Percentiles rank a stretch among this genome's conserved stretches.
Conservation (phyloP, 306 rosid genomes). For the Heteromeles arbutifolia region DNA sequence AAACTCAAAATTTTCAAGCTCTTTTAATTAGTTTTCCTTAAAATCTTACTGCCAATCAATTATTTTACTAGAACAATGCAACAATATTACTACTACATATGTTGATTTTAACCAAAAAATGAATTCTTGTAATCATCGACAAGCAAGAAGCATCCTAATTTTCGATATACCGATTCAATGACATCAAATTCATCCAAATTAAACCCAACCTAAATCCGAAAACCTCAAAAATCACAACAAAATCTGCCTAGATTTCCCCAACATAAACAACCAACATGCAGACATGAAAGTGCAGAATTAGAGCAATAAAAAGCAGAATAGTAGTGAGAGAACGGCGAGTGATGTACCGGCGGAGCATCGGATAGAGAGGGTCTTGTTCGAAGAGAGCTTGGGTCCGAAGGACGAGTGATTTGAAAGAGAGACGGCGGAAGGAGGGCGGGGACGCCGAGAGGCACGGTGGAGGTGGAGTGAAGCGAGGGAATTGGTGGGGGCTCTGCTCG, state of each 20-base stretch:
- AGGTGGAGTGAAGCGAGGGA: conserved; percentile 6
- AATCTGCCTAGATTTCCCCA: neutral
- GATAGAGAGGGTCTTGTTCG: conserved; percentile 21
- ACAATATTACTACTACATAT: neutral
- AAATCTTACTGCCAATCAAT: neutral
- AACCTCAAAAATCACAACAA: neutral
- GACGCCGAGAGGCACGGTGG: conserved; percentile 20
- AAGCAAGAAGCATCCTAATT: neutral
- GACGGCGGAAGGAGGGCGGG: conserved; percentile 14
- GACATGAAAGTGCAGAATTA: neutral
- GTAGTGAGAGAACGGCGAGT: neutral
- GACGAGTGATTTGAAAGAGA: conserved; percentile 6
- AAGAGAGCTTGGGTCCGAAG: conserved; percentile 25
- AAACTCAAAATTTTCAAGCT: too few species aligned
- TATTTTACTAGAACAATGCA: too few species aligned
- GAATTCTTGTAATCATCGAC: neutral
- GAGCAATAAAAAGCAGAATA: neutral
- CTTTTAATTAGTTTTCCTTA: too few species aligned
- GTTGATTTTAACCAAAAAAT: neutral
- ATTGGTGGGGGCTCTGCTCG: conserved; percentile 11
- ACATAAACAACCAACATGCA: neutral
- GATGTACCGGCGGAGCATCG: conserved; percentile 69
- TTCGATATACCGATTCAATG: neutral
- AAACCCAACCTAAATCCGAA: neutral
- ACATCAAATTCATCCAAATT: neutral